Base-by-base conservation (phyloP, 1,284 basidiomycete species). In the Puccinia hordei region DNA sequence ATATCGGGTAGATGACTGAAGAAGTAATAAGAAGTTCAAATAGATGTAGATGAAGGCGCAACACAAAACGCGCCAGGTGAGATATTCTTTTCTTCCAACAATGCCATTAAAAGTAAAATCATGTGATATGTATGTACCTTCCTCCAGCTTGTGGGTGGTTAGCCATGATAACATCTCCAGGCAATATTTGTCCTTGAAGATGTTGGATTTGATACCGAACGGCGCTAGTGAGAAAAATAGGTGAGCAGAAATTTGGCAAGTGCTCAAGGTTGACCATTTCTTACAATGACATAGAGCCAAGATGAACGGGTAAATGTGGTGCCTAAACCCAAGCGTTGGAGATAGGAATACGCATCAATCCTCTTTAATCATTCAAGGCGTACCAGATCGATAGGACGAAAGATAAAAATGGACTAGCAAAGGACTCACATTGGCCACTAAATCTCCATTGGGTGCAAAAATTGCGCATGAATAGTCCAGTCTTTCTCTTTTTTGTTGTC, bases 161-260 rank as follows among this genome's bases (percentile, higher is more conserved):
- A 69, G 93, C 92, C 91, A 95, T 92, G 80, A 95, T 87, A 22
- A 96, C 94, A 86, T 95, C 94, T 22, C 94, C 94, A 82, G 92
- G 91, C 85, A 92, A 91, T 68, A 93, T 87, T 24, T 87, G 86
- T 49, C 53, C 66, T 82, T 89, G 88, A 83, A 93, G 89, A 17
- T 91, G 87, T 49, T 91, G 90, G 90, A 94, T 93, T 86, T 95
- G 93, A 85, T 93, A 94, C 85, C 91, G 92, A 73, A 95, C 93
- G 0, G 93, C 93, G 85, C 71, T 73, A 53, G 13, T 35, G 2
- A 6, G 17, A 41, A 27, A 41, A 27, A 41, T 35, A 65, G 17
- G 10, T 57, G 55, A 30, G 19, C 35, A 8, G 24, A 46, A 69
- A 24, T 24, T 22, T 69, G 17, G 22, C 17, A 30, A 68, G 24